Base-by-base conservation (phyloP, 495 filamentous ascomycete genomes). In the Xylaria grammica region DNA sequence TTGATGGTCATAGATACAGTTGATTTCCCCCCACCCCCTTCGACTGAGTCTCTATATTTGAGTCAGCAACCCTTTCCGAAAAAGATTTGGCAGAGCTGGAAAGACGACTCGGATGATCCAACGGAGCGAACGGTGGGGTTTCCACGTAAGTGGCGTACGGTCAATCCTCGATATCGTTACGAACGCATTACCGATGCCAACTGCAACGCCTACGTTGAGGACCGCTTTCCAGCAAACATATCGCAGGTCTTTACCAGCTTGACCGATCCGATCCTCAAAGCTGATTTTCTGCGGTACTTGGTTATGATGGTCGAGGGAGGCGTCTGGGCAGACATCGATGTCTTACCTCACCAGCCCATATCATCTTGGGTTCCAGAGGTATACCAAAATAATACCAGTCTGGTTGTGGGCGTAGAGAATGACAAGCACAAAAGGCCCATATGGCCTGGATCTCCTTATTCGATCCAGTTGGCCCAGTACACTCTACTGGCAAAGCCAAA, bases 321-420 rank as follows among this genome's bases (percentile, higher is more conserved):
- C 22, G 82, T 81, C 51, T 86, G 85, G 63, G 78, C 76, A 1
- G 84, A 86, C 61, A 73, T 80, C 20, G 82, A 84, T 60, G 70
- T 79, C 3, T 58, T 67, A 15, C 75, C 69, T 51, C 65, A 77
- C 20, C 53, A 62, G 30, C 77, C 78, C 1, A 73, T 83, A 11
- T 34, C 68, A 17, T 63, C 72, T 0, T 83, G 80, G 78, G 65
- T 82, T 13, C 79, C 79, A 5, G 54, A 65, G 1, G 20, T 70
- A 22, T 73, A 72, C 44, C 49, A 55, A n/a, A 56, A 67, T 1
- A 49, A 62, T 7, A 60, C 71, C 4, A 77, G 75, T 20, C 62
- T 81, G 1, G 73, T 82, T 1, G 71, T 83, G 9, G 81, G 81
- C 0, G 60, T 79, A 34, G 81, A 82, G 62, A 75, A 74, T 26